Conservation (phyloP, 2,329 filamentous ascomycete genomes). For the Ciborinia camelliae region DNA sequence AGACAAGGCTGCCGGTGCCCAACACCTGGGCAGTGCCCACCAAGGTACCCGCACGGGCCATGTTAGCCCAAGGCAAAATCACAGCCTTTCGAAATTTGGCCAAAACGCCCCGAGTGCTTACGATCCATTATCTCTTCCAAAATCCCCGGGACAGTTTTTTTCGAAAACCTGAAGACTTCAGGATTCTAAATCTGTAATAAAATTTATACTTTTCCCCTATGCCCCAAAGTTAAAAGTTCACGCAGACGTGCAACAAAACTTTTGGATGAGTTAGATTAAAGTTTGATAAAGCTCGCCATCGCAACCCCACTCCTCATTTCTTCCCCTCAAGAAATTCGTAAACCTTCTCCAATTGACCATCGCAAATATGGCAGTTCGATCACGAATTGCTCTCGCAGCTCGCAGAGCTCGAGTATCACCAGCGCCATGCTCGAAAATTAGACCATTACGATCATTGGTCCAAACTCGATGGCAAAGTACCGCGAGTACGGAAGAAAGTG, state of each 20-base stretch:
- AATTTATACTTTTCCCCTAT: not conserved
- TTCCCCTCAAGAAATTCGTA: not conserved
- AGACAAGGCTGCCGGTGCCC: conserved; percentile 19
- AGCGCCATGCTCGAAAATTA: conserved; percentile 19
- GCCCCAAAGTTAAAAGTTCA: not conserved
- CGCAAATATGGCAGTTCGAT: conserved; percentile 32
- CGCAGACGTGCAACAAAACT: conserved; percentile 1
- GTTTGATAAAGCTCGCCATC: conserved; percentile 12
- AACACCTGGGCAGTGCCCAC: not conserved
- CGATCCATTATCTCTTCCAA: not conserved
- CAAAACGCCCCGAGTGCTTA: not conserved
- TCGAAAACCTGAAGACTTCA: not conserved
- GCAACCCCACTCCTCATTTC: conserved; percentile 15
- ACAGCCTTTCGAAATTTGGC: not conserved
- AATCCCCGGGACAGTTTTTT: not conserved
- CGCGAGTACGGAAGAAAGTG: conserved; percentile 32
- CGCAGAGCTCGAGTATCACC: conserved; percentile 31
- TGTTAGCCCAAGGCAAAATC: not conserved
- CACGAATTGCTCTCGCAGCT: conserved; percentile 29
- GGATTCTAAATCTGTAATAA: not conserved
- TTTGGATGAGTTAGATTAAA: not conserved
- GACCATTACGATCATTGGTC: conserved; percentile 24
- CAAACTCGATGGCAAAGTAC: conserved; percentile 36
- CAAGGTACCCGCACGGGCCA: not conserved
- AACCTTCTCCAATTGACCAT: conserved; percentile 15